Evolutionary conservation across 768 basidiomycete species (phyloP), one percentile per base, ranked within the genome.

Genomic region (Rhodotorula diobovata): DNA sequence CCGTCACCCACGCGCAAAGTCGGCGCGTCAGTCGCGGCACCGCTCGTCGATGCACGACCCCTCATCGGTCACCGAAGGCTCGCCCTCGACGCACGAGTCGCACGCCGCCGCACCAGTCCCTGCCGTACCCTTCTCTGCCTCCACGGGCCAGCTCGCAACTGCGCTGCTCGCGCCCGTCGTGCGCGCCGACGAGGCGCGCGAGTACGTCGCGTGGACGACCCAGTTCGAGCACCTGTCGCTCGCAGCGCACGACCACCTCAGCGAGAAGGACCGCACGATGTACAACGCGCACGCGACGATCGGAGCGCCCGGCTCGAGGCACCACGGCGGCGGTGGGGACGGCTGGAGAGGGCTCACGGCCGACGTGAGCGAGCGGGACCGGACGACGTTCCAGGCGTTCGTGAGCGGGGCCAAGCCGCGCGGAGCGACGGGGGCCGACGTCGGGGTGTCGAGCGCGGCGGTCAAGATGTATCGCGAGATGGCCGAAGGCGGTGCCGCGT

Each of bases 201-300:
- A 79, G 62, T 79, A 79, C 71, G 70, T 66, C 28, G 63, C 76
- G 35, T 79, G 67, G 57, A 61, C 68, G 15, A 32, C 61, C 16
- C 76, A 77, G 58, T 77, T 76, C 64, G 46, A 48, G 28, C 50
- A 66, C 16, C 62, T 75, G 6, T 66, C 68, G 45, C 66, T 75
- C 15, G 64, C 68, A 11, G 65, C 69, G 55, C 67, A 72, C 32
- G 65, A 66, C 28, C 46, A 59, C 56, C 45, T 75, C 25, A 35
- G 37, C 18, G 74, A 75, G 63, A 75, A 77, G 64, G 73, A 74
- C 56, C 51, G 55, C 37, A 2, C 25, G 28, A 15, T 68, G 63
- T 71, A 74, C 61, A 21, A 28, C 1, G 35, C 53, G 53, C 53
- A 64, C 53, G 63, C 54, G 37, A 51, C 48, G n/a, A 32, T 43